Evolutionary conservation across 179 eudicot species (phyloP), one percentile per base, ranked within the genome.

Genomic region (Spinacia oleracea): DNA sequence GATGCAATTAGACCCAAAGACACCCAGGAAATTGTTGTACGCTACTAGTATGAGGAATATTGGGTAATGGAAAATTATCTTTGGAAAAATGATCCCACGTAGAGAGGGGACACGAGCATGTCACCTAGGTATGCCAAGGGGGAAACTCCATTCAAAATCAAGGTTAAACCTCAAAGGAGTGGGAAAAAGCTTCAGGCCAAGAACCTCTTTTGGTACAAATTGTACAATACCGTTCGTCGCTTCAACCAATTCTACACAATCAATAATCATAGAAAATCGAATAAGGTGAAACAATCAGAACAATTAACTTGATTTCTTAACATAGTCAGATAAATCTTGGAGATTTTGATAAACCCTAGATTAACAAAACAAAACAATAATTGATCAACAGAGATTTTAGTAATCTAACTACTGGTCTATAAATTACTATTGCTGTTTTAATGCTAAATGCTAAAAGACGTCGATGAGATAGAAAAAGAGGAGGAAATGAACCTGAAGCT

Each of bases 401-500:
- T 12, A 34, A n/a, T 62, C 32, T 27, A 20, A 45, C 62, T 16
- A 51, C 12, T 51, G 5, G 8, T 60, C 16, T 27, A 27, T 29
- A 29, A 62, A 62, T 38, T 38, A 38, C 18, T 31, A 72, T 9
- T 72, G 23, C 18, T 0, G 6, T 31, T 50, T 5, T 15, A n/a
- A 31, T 51, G 45, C 43, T 8, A 20, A 51, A 50, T 72, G 15
- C 15, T 50, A 2, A 32, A 27, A 9, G 5, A 34, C 12, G 1
- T 46, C 27, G 23, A 70, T 43, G n/a, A 5, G 12, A 71, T 7
- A 46, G 2, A 34, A 64, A 45, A 48, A 35, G 25, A 32, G 50
- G 27, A 18, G 21, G 14, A 56, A 11, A 18, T 9, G 31, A 29
- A 91, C 98, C 96, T 91, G 92, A 78, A 95, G 95, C 73, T 95